These are phyloP conservation scores for Xylariales sp. DNA, from an alignment of 2,329 filamentous ascomycete species.

Conservation along the genomic window DNA sequence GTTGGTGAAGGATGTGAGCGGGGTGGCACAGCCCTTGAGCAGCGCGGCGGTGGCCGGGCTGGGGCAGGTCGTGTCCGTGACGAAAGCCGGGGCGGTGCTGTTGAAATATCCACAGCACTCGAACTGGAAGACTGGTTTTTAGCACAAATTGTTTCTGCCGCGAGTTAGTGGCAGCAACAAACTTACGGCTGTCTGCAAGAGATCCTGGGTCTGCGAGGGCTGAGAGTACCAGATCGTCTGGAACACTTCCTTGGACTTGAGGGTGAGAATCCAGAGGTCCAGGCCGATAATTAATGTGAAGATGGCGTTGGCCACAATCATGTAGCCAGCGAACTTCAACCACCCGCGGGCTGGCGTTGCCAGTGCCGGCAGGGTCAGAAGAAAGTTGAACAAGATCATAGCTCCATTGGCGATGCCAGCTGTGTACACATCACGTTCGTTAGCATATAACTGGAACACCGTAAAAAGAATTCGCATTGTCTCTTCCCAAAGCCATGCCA, in stretches of 20 bases:
- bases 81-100: slow-evolving; percentile 66
- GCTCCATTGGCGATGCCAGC: slow-evolving; percentile 69
- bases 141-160: not conserved
- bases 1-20: slow-evolving; percentile 67
- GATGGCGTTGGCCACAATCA: slow-evolving; percentile 56
- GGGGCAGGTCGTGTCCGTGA: slow-evolving; percentile 63
- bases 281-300: slow-evolving; percentile 65
- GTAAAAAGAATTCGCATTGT: not conserved
- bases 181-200: slow-evolving; percentile 67
- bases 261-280: slow-evolving; percentile 68
- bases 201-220: slow-evolving; percentile 52
- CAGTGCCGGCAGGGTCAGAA: slow-evolving; percentile 67
- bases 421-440: slow-evolving; percentile 18
- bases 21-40: slow-evolving; percentile 63
- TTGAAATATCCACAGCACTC: slow-evolving; percentile 78
- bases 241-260: slow-evolving; percentile 62
- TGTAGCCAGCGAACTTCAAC: slow-evolving; percentile 65
- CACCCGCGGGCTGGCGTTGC: slow-evolving; percentile 62
- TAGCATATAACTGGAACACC: too few species aligned
- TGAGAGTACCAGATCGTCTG: slow-evolving; percentile 56
- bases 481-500: not conserved
- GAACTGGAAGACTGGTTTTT: slow-evolving; percentile 56
- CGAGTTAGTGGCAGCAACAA: not conserved
- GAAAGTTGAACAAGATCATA: slow-evolving; percentile 67
- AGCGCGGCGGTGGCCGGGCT: slow-evolving; percentile 67